Percentiles rank a stretch among this genome's conserved stretches.
phyloP scores from a whole-genome alignment of 371 early-diverging fungal genomes.

The Apophysomyces elegans region DNA sequence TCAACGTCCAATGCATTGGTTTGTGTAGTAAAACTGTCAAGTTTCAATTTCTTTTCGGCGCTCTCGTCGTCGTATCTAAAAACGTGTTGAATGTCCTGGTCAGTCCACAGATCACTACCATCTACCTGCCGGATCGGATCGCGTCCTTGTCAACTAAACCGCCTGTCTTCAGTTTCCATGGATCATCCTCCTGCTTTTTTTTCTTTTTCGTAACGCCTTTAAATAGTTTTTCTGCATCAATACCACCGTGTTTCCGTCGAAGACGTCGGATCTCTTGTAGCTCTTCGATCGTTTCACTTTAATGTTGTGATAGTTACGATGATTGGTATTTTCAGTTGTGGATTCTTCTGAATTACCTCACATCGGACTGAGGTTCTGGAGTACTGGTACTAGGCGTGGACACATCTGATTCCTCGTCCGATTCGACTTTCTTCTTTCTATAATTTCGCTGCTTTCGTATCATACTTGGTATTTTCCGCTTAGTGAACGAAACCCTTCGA shows the following conservation, averaged over 20 bases:
- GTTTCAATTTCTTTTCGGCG: slow-evolving; percentile 45
- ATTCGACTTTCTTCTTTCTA: slow-evolving; percentile 44
- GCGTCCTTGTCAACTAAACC: slow-evolving; percentile 57
- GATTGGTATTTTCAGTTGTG: not conserved
- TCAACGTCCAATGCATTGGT: slow-evolving; percentile 86
- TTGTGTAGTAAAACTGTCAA: slow-evolving; percentile 81
- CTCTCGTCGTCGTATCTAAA: slow-evolving; percentile 25
- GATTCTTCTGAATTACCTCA: slow-evolving; percentile 29
- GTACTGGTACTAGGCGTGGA: not conserved
- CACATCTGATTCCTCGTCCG: slow-evolving; percentile 34
- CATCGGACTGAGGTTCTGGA: slow-evolving; percentile 12
- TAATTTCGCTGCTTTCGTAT: slow-evolving; percentile 38
- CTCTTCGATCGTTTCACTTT: slow-evolving; percentile 58
- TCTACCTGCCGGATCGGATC: slow-evolving; percentile 28
- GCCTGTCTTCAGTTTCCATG: slow-evolving; percentile 61
- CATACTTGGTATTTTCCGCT: slow-evolving; percentile 18
- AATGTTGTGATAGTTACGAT: not conserved
- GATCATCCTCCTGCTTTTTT: slow-evolving; percentile 37
- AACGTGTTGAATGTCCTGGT: not conserved
- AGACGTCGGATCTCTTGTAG: slow-evolving; percentile 66
- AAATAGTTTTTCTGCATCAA: slow-evolving; percentile 60
- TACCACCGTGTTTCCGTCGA: slow-evolving; percentile 63
- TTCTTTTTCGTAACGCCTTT: slow-evolving; percentile 60
- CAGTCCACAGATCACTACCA: not conserved
- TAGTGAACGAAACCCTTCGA: not conserved